phyloP scores from a whole-genome alignment of 352 stramenopile genomes.

The Phytophthora colocasiae region DNA sequence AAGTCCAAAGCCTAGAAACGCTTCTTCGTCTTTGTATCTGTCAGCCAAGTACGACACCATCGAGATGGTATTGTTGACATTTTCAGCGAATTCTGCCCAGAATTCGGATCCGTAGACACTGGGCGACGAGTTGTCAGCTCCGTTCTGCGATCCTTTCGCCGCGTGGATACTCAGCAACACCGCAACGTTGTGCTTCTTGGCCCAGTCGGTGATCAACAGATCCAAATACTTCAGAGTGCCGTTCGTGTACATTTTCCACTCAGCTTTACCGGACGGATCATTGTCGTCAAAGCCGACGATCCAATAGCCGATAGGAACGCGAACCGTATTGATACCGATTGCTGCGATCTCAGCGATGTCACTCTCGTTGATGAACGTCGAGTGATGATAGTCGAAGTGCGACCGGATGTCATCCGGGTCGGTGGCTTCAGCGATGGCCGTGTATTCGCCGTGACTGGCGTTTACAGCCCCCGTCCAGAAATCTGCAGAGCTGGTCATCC shows the following conservation, averaged over 20 bases:
- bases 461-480: constrained; percentile 59
- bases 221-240: constrained; percentile 64
- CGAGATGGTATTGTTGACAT: constrained; percentile 63
- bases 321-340: constrained; percentile 81
- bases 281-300: constrained; percentile 77
- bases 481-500: constrained; percentile 71
- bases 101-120: constrained; percentile 47
- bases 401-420: constrained; percentile 45
- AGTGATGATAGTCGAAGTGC: constrained; percentile 62
- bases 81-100: constrained; percentile 61
- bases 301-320: constrained; percentile 83
- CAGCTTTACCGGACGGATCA: constrained; percentile 42
- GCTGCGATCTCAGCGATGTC: constrained; percentile 70
- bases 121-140: constrained; percentile 72
- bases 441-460: constrained; percentile 62
- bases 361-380: constrained; percentile 71
- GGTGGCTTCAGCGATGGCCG: constrained; percentile 53
- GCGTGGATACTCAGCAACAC: constrained; percentile 80
- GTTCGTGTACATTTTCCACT: constrained; percentile 60
- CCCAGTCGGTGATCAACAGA: constrained; percentile 49
- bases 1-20: constrained; percentile 74
- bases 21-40: constrained; percentile 65
- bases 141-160: constrained; percentile 82
- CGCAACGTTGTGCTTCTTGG: constrained; percentile 53
- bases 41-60: constrained; percentile 57